Evolutionary conservation across 129 eudicot species (phyloP).

Genomic region (Centaurea solstitialis): DNA sequence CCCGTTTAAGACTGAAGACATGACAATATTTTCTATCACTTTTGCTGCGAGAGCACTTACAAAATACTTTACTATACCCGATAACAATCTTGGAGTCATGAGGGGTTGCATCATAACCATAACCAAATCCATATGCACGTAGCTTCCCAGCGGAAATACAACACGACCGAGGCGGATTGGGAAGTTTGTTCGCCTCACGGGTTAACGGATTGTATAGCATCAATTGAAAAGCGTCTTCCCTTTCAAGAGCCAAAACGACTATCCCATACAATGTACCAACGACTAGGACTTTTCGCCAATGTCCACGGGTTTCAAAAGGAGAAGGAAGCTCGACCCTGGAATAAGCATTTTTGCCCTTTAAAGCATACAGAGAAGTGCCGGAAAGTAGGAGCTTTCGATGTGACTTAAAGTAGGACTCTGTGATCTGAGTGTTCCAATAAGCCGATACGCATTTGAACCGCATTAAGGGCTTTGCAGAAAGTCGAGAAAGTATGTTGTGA

Average conservation of each 20-base stretch:
- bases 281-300: neutral
- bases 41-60: too few species aligned
- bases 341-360: neutral
- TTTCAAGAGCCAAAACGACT: neutral
- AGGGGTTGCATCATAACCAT: neutral
- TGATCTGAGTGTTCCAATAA: neutral
- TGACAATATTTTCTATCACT: neutral
- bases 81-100: constrained; percentile 13
- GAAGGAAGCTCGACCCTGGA: too few species aligned
- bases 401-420: neutral
- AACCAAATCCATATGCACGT: constrained; percentile 11
- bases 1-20: neutral
- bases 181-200: neutral
- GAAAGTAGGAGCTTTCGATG: neutral
- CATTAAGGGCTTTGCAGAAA: too few species aligned
- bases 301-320: neutral
- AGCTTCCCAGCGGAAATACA: too few species aligned
- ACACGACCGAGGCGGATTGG: neutral
- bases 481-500: too few species aligned
- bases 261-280: constrained; percentile 13
- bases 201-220: constrained; percentile 16
- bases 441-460: constrained; percentile 11
- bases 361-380: neutral
- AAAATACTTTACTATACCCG: too few species aligned
- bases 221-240: neutral